Evolutionary conservation across 768 basidiomycete genomes (phyloP).

Genomic region (Leucosporidium creatinivorum): DNA sequence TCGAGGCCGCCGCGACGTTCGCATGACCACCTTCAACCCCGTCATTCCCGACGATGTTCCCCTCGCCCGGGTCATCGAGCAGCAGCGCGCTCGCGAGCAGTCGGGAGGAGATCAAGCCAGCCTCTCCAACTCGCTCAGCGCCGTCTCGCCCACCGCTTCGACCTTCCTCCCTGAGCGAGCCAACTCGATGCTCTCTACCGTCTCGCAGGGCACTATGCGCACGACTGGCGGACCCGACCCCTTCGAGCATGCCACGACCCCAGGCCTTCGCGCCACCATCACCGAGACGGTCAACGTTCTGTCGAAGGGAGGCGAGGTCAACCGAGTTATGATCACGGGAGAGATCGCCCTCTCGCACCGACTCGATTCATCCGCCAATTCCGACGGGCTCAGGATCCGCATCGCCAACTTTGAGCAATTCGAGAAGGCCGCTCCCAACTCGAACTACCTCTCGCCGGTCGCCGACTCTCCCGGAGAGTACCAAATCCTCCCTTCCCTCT

Average conservation of each 20-base stretch:
- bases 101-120: not conserved
- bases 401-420: slow-evolving; percentile 41
- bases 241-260: slow-evolving; percentile 20
- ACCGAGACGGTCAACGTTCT: slow-evolving; percentile 45
- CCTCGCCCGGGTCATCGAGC: slow-evolving; percentile 31
- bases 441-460: slow-evolving; percentile 40
- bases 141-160: not conserved
- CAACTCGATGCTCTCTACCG: slow-evolving; percentile 28
- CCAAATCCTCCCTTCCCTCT: slow-evolving; percentile 38
- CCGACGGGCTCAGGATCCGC: slow-evolving; percentile 38
- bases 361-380: slow-evolving; percentile 4
- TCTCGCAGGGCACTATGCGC: slow-evolving; percentile 23
- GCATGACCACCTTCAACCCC: slow-evolving; percentile 41
- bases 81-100: slow-evolving; percentile 13
- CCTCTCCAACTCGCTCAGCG: slow-evolving; percentile 1
- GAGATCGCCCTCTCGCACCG: slow-evolving; percentile 40
- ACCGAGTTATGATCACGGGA: slow-evolving; percentile 44
- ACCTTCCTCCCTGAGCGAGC: slow-evolving; percentile 14
- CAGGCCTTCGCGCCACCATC: slow-evolving; percentile 42
- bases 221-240: slow-evolving; percentile 17
- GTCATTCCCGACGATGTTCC: slow-evolving; percentile 36
- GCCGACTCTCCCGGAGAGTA: slow-evolving; percentile 39
- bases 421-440: slow-evolving; percentile 47
- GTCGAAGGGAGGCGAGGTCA: slow-evolving; percentile 39
- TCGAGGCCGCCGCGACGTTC: slow-evolving; percentile 43